Evolutionary conservation across 352 stramenopile species (phyloP).

Genomic region (Achlya hypogyna): DNA sequence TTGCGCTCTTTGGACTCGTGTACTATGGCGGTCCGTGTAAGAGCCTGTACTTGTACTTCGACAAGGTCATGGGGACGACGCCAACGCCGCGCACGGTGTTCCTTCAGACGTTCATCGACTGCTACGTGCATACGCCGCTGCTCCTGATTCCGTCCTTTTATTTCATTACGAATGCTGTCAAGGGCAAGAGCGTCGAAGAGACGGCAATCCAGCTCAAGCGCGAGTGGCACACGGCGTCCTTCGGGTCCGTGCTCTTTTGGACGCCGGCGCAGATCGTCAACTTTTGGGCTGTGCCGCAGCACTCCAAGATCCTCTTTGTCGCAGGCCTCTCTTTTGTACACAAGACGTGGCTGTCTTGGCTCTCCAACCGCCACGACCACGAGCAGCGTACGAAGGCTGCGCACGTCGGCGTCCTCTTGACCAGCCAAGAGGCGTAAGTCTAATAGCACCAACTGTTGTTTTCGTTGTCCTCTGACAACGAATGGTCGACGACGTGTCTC

Average conservation of each 20-base stretch:
- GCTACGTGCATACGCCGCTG: conserved; percentile 14
- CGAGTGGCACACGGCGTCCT: conserved; percentile 16
- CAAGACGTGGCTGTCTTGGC: conserved; percentile 20
- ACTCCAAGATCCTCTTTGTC: conserved; percentile 22
- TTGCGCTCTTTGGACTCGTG: conserved; percentile 12
- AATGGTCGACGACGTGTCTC: too few species aligned
- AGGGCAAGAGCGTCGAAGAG: conserved; percentile 15
- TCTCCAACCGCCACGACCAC: conserved; percentile 15
- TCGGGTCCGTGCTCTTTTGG: conserved; percentile 19
- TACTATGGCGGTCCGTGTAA: conserved; percentile 19
- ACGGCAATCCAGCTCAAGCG: conserved; percentile 7
- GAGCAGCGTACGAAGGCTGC: too few species aligned
- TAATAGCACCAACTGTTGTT: too few species aligned
- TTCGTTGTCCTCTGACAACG: too few species aligned
- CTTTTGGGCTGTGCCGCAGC: conserved; percentile 17
- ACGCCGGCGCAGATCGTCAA: conserved; percentile 15
- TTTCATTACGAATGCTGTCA: conserved; percentile 18
- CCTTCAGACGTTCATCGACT: conserved; percentile 18
- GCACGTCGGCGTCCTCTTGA: too few species aligned
- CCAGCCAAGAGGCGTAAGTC: too few species aligned
- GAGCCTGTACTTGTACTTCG: conserved; percentile 19
- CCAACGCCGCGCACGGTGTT: conserved; percentile 8
- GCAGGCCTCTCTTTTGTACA: conserved; percentile 14
- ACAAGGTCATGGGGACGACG: conserved; percentile 18
- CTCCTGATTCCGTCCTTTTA: conserved; percentile 15